Conservation (phyloP, 1,284 basidiomycete species). For the Farysia itapuensis region DNA sequence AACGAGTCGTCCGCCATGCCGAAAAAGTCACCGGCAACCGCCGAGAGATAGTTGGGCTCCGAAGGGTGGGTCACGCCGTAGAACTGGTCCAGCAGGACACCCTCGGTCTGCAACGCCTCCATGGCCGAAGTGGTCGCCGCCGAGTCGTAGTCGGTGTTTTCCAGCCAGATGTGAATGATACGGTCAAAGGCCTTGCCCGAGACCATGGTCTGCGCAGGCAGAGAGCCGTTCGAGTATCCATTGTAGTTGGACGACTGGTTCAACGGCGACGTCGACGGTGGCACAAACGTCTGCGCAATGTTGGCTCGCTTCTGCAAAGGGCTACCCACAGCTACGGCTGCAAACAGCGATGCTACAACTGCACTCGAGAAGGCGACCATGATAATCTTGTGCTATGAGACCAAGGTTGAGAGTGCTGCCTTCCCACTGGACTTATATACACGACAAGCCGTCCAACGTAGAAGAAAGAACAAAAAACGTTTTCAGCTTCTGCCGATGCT, state of each 20-base stretch:
- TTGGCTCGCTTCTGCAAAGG: slow-evolving; percentile 35
- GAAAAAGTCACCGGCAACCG: slow-evolving; percentile 67
- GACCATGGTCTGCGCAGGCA: slow-evolving; percentile 60
- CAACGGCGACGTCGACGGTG: slow-evolving; percentile 61
- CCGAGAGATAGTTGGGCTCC: slow-evolving; percentile 66
- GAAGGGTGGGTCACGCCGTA: slow-evolving; percentile 67
- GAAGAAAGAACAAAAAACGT: too few species aligned
- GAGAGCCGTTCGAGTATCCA: slow-evolving; percentile 62
- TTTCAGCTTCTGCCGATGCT: too few species aligned
- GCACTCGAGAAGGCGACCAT: slow-evolving; percentile 72
- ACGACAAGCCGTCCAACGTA: too few species aligned
- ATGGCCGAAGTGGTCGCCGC: slow-evolving; percentile 62
- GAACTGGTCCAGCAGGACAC: slow-evolving; percentile 64
- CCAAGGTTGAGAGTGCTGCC: too few species aligned
- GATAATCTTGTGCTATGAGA: too few species aligned
- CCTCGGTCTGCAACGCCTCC: slow-evolving; percentile 62
- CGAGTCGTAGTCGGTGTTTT: slow-evolving; percentile 66
- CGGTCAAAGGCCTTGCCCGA: slow-evolving; percentile 65
- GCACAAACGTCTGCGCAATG: slow-evolving; percentile 61
- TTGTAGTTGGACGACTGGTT: slow-evolving; percentile 60
- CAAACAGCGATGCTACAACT: slow-evolving; percentile 75
- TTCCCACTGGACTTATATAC: too few species aligned
- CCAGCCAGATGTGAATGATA: slow-evolving; percentile 65
- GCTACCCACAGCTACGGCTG: slow-evolving; percentile 4
- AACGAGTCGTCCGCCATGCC: slow-evolving; percentile 65